Conservation (phyloP, 78 protist genomes). For the Dictyostelium firmibasis region DNA sequence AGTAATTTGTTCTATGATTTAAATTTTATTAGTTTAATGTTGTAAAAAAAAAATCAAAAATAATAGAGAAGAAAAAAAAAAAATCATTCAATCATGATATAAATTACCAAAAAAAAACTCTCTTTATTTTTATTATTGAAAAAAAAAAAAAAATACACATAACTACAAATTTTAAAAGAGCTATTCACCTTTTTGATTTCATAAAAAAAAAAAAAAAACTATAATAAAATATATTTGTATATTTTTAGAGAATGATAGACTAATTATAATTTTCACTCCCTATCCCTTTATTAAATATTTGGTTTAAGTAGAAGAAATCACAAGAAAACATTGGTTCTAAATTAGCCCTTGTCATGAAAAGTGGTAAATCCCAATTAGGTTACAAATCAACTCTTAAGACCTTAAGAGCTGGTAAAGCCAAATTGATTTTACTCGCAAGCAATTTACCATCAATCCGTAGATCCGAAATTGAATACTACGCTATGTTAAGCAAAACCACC, state of each 20-base stretch:
- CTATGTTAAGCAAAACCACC: conserved; percentile 97
- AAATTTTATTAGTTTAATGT: background rate
- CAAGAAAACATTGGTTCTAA: conserved; percentile 96
- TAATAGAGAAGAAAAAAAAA: background rate
- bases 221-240: too few relatives aligned
- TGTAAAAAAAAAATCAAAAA: background rate
- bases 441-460: conserved; percentile 99
- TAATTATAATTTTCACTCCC: background rate
- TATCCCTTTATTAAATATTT: background rate
- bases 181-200: background rate
- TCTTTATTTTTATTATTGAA: background rate
- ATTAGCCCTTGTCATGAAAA: conserved; percentile 98
- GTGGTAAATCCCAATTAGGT: conserved; percentile 98
- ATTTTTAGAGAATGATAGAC: background rate
- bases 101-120: background rate
- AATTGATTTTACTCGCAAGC: conserved; percentile 97
- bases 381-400: conserved; percentile 96
- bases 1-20: background rate
- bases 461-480: conserved; percentile 99
- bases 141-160: background rate
- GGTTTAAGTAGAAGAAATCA: conserved; percentile 83
- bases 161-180: background rate
- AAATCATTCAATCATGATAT: background rate
- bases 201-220: background rate
- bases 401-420: conserved; percentile 95